A percentile compares a stretch with the other conserved stretches of the same genome.
Conservation (phyloP, 352 stramenopile genomes). For the Phytophthora litchii region DNA sequence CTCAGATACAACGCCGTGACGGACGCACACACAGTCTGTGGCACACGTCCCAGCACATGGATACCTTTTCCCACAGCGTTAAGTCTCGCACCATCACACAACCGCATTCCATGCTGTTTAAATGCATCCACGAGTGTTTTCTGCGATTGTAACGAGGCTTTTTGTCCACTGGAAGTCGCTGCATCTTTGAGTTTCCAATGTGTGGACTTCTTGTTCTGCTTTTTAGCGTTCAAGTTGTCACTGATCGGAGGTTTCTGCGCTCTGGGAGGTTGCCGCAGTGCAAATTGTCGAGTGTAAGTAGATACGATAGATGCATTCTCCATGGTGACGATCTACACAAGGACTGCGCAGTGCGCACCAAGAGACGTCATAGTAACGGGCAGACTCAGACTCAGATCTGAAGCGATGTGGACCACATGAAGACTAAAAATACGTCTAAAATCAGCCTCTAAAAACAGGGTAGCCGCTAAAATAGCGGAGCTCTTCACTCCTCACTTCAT, state of each 20-base stretch:
- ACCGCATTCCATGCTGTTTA: slow-evolving; percentile 67
- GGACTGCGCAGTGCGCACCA: slow-evolving; percentile 17
- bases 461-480: slow-evolving; percentile 4
- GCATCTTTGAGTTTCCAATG: slow-evolving; percentile 21
- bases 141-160: slow-evolving; percentile 4
- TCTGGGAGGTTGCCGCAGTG: slow-evolving; percentile 23
- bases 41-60: slow-evolving; percentile 52
- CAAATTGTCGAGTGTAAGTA: slow-evolving; percentile 36
- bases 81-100: slow-evolving; percentile 78
- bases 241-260: not conserved
- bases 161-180: slow-evolving; percentile 1
- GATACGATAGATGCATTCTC: slow-evolving; percentile 1
- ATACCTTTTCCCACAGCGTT: slow-evolving; percentile 74
- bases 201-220: slow-evolving; percentile 5
- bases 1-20: slow-evolving; percentile 79
- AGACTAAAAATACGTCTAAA: slow-evolving; percentile 34
- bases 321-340: slow-evolving; percentile 2
- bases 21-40: slow-evolving; percentile 44
- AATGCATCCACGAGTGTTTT: slow-evolving; percentile 72
- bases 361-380: slow-evolving; percentile 24
- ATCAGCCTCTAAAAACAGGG: not conserved
- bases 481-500: slow-evolving; percentile 7
- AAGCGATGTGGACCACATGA: slow-evolving; percentile 10
- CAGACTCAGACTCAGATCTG: slow-evolving; percentile 10
- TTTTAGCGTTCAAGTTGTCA: slow-evolving; percentile 29